Base-by-base conservation (phyloP, 1,284 basidiomycete species). In the Trichosporon asahii region DNA sequence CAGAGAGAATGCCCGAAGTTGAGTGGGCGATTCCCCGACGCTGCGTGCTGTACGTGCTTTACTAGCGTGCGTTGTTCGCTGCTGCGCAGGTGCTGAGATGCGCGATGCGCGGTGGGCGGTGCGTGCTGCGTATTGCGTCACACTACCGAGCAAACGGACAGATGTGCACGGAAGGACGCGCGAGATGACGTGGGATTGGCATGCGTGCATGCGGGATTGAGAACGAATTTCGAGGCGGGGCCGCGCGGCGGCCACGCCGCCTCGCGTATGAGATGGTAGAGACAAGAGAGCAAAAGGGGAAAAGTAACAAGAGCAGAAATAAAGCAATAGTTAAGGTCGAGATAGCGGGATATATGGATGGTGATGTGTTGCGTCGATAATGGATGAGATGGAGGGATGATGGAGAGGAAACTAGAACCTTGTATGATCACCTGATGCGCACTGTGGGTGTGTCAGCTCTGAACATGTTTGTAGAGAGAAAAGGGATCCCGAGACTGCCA, bases 371-470 rank as follows among this genome's bases (percentile, higher is more conserved):
- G 31, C 31, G 49, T 11, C 18, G 44, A 46, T 46, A 21, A 46
- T 46, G 44, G 35, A 37, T 37, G 14, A 21, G n/a, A n/a, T 53
- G 23, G 6, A 5, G 49, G 25, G 46, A 49, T 49, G 23, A 49
- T 49, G 46, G 37, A 40, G 11, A 40, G 37, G 15, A 44, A 9
- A 53, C 60, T 69, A 73, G 67, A 73, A 73, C 4, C 65, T 69
- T 12, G 72, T 73, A 67, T 73, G 72, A 55, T 73, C 72, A 40
- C 72, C 72, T 4, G 66, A 67, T 29, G 67, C 61, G 69, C 72
- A 73, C 72, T 73, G 67, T 9, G 23, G 14, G 35, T 37, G 40
- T 55, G 37, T 65, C 14, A 44, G 21, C 33, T 25, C n/a, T 3
- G 40, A 18, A 18, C 40, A 1, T 44, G 40, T 44, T 44, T 44